Percentiles rank a stretch among this genome's conserved stretches.
These are phyloP conservation scores for Scleroderma bovista DNA, from an alignment of 768 basidiomycete genomes.

Conservation along the genomic window DNA sequence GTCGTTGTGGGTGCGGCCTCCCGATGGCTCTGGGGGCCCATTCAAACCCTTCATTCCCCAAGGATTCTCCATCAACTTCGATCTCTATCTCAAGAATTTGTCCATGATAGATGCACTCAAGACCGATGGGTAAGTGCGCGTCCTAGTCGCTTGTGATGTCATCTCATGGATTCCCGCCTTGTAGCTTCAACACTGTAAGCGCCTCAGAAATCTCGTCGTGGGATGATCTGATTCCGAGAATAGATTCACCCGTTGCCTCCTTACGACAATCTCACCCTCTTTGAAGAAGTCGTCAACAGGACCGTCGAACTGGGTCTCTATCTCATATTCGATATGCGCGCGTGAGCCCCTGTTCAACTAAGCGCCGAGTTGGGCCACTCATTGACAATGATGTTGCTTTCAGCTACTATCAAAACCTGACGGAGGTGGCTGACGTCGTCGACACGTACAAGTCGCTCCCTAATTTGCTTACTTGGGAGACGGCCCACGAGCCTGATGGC, in stretches of 20 bases:
- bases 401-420: slow-evolving; percentile 56
- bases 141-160: background rate
- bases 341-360: slow-evolving; percentile 29
- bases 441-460: slow-evolving; percentile 56
- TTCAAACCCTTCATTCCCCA: slow-evolving; percentile 52
- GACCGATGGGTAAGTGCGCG: slow-evolving; percentile 44
- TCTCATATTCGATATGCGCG: slow-evolving; percentile 77
- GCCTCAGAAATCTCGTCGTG: background rate
- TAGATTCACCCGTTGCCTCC: slow-evolving; percentile 69
- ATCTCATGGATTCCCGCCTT: background rate
- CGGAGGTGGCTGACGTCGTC: slow-evolving; percentile 59
- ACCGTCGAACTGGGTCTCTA: slow-evolving; percentile 35
- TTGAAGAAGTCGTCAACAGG: slow-evolving; percentile 15
- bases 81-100: slow-evolving; percentile 44
- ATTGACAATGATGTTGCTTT: background rate
- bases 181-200: slow-evolving; percentile 19
- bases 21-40: slow-evolving; percentile 11
- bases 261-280: slow-evolving; percentile 48
- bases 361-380: too few relatives aligned
- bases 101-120: slow-evolving; percentile 51
- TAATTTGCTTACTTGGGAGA: slow-evolving; percentile 69
- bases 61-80: slow-evolving; percentile 68
- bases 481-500: slow-evolving; percentile 70
- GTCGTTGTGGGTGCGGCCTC: slow-evolving; percentile 36
- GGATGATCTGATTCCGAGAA: slow-evolving; percentile 24